Percentiles rank a stretch among this genome's conserved stretches.
phyloP scores from a whole-genome alignment of 2,329 filamentous ascomycete species.

The Ceratocystis lukuohia region DNA sequence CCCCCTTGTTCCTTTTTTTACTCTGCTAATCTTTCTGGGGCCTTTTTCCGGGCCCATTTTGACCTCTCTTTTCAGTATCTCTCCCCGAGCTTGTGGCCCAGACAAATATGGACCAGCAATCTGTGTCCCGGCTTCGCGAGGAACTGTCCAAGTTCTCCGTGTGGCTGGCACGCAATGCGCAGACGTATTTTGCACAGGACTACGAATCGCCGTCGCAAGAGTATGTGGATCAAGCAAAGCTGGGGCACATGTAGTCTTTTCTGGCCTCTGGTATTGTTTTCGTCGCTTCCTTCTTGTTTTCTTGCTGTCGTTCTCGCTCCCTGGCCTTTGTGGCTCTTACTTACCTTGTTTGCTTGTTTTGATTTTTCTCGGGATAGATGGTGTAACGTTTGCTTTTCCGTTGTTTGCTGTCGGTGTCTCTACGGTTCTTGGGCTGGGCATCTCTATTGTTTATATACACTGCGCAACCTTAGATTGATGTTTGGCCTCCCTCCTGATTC shows the following conservation, averaged over 20 bases:
- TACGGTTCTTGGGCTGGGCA: background rate
- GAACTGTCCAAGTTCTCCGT: conserved; percentile 75
- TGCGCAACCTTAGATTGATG: background rate
- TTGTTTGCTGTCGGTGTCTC: conserved; percentile 5
- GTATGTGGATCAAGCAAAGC: conserved; percentile 54
- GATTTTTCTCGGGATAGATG: background rate
- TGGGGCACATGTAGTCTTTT: conserved; percentile 11
- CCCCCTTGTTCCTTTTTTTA: background rate
- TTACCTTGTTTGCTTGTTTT: background rate
- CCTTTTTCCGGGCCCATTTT: background rate
- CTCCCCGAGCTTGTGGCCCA: conserved; percentile 90
- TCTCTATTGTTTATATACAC: conserved; percentile 1
- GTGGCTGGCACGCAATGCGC: conserved; percentile 68
- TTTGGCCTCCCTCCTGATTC: background rate
- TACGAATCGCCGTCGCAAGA: conserved; percentile 61
- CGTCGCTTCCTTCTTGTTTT: background rate
- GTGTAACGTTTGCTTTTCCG: conserved; percentile 6
- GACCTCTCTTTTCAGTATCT: conserved; percentile 44
- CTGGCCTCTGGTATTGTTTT: background rate
- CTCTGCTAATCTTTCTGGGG: background rate
- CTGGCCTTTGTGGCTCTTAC: background rate
- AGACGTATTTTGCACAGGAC: conserved; percentile 61
- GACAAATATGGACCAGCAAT: conserved; percentile 94
- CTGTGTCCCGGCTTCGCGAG: conserved; percentile 74
- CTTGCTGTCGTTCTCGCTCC: background rate